Base-by-base conservation (phyloP, 176 grass and related monocot genomes). In the Miscanthus lutarioriparius region DNA sequence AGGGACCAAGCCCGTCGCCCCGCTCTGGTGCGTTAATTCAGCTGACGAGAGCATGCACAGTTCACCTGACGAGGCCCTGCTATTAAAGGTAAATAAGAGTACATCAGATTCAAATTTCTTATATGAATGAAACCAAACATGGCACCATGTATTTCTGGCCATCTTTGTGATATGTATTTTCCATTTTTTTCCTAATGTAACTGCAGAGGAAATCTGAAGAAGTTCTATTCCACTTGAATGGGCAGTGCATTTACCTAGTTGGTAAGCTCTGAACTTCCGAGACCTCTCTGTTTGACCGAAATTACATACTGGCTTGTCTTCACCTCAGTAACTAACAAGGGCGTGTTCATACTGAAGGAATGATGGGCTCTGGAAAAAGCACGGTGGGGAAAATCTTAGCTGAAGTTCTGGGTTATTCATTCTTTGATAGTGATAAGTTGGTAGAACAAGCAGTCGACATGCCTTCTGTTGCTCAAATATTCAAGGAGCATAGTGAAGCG, bases 331-430 rank as follows among this genome's bases (percentile, higher is more conserved):
- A 72, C 81, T 82, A 83, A 80, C 58, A 70, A 23, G 32, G n/a
- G 14, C 54, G 15, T 15, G n/a, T 33, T 75, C n/a, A 16, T 76
- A 43, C 54, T 33, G 63, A 75, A 97, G 95, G 95, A 84, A 92
- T 97, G 92, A 97, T 97, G 95, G 95, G 95, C 13, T 97, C 95
- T 27, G 95, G 95, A 43, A 97, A 97, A 81, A 97, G 84, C 25
- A 97, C 95, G 1, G 90, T 97, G 33, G 95, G 90, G 35, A 97
- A 97, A 78, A 97, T 97, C 40, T 74, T 97, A 78, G 77, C 92
- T 0, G 95, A 97, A 94, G 95, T 94, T 65, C 51, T 94, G 71
- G 82, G 92, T 76, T 97, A 97, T 82, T 94, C 95, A 44, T 94
- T 84, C 79, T 94, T 97, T 84, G 95, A 97, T 79, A 97, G 95